Percentiles rank a stretch among this genome's conserved stretches.
Evolutionary conservation across 305 asterid species (phyloP).

Genomic region (Solanum hybrid): DNA sequence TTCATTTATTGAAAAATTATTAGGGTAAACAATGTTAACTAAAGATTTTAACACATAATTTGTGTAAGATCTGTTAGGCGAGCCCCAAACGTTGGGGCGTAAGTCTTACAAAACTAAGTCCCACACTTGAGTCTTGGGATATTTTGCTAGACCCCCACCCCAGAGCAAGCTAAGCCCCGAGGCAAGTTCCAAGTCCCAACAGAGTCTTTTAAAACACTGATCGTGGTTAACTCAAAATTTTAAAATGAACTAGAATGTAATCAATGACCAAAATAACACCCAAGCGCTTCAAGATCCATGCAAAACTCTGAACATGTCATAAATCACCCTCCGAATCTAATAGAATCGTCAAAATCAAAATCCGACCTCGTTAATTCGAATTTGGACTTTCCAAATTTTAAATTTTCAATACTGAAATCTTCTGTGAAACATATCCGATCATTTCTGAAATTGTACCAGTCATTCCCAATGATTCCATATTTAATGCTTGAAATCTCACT

Average conservation of each 20-base stretch:
- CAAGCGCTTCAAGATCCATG: neutral
- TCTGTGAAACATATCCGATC: neutral
- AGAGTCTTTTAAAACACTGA: neutral
- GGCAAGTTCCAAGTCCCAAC: neutral
- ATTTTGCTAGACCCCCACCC: neutral
- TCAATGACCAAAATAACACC: neutral
- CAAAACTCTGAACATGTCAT: neutral
- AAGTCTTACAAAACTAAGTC: no score
- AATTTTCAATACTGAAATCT: no score
- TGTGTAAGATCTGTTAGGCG: no score
- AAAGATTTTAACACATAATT: no score
- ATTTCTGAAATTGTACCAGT: neutral
- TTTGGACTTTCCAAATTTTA: neutral
- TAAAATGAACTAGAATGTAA: neutral
- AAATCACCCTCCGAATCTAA: neutral
- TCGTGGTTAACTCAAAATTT: neutral
- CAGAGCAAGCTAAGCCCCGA: rapidly evolving
- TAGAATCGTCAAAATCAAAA: neutral
- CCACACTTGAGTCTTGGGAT: no score
- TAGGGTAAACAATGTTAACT: no score
- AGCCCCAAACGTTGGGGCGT: no score
- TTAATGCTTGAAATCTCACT: no score
- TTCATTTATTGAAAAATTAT: no score
- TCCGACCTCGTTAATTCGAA: neutral
- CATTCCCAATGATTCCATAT: neutral